Percentiles rank a stretch among this genome's conserved stretches.
These are phyloP conservation scores for Solanum gracilifrons DNA, from an alignment of 257 asterid genomes.

Conservation along the genomic window DNA sequence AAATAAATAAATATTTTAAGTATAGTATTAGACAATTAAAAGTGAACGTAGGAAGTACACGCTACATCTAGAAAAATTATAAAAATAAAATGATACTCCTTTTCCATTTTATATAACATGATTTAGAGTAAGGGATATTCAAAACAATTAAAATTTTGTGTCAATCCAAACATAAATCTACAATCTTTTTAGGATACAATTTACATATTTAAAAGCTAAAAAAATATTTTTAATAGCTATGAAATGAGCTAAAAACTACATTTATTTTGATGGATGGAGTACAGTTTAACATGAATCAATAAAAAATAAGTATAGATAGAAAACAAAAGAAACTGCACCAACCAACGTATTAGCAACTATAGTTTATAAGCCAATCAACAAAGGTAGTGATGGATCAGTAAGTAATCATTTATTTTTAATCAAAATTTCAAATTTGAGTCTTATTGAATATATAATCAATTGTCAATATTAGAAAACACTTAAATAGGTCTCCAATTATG, in stretches of 20 bases:
- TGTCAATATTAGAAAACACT: neutral
- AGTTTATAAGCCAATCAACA: neutral
- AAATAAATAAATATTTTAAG: neutral
- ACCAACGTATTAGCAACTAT: neutral
- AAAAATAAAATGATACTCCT: neutral
- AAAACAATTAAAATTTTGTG: neutral
- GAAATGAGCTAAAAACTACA: neutral
- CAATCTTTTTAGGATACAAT: neutral
- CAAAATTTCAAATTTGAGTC: neutral
- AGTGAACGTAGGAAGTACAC: neutral
- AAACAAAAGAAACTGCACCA: neutral
- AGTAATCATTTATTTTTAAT: neutral
- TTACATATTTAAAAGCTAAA: neutral
- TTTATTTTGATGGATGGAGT: neutral
- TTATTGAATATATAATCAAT: neutral
- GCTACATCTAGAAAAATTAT: neutral
- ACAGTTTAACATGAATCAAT: neutral
- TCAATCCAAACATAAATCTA: neutral
- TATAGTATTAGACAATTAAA: neutral
- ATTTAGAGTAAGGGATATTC: neutral
- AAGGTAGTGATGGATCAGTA: rapidly evolving
- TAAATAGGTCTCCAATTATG: neutral
- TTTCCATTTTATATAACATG: neutral
- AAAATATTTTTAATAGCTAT: neutral
- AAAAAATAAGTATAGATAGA: neutral